Evolutionary conservation across 257 asterid genomes (phyloP), one percentile per base, ranked within the genome.

Genomic region (Avicennia marina): DNA sequence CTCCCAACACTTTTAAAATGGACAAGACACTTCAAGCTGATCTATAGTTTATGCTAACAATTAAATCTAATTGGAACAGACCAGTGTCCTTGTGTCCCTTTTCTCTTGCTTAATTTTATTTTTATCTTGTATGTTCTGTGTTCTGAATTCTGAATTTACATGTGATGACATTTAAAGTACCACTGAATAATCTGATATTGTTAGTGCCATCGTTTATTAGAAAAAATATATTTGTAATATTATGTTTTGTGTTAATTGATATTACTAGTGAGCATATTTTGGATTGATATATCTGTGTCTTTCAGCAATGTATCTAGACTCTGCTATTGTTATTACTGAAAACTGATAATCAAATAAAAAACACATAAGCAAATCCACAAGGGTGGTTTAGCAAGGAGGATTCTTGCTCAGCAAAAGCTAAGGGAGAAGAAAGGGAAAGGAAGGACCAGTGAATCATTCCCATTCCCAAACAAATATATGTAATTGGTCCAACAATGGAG

Each of bases 211-310:
- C 21, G 19, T 44, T 44, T 46, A 27, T 17, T 4, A 44, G 33
- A 19, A 7, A 18, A 29, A 13, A 17, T 22, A 27, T 25, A 53
- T 9, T 53, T 21, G 48, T 12, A 31, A 31, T 24, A 38, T 21
- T 46, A 31, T 31, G 48, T n/a, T 45, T 60, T 44, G 40, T 43
- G 48, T 29, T 27, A 32, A 15, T 54, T 54, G 40, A 41, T 57
- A 21, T 42, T n/a, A 26, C 40, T 8, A 11, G 1, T 10, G 41
- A 9, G 31, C 32, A 29, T 43, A n/a, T n/a, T n/a, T n/a, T n/a
- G n/a, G n/a, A n/a, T n/a, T n/a, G n/a, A n/a, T n/a, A n/a, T n/a
- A n/a, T n/a, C n/a, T n/a, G 29, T 53, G 25, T 53, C 10, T 52
- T 7, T 21, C 41, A 44, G 25, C 46, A 33, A 29, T 21, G 48